These are phyloP conservation scores for Dispira parvispora DNA, from an alignment of 192 early-diverging fungal genomes.

Conservation along the genomic window DNA sequence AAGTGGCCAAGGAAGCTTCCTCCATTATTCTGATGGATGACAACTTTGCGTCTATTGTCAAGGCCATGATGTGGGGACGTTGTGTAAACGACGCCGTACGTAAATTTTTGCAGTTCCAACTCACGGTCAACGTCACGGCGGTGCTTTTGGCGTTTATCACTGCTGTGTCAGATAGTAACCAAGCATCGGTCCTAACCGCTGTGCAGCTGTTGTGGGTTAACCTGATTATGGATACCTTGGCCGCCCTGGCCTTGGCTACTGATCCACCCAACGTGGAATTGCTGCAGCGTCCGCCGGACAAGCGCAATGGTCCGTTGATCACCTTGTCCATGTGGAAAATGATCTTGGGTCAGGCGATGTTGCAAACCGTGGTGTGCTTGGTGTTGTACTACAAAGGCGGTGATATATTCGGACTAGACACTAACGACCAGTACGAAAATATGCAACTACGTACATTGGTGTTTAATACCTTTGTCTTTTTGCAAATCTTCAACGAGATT, in stretches of 20 bases:
- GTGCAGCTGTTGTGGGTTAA: conserved; percentile 98
- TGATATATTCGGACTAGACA: conserved; percentile 35
- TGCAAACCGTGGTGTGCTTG: conserved; percentile 72
- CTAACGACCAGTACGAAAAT: not conserved
- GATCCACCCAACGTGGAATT: conserved; percentile 79
- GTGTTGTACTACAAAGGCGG: conserved; percentile 51
- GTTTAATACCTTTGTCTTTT: conserved; percentile 85
- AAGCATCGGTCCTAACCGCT: conserved; percentile 80
- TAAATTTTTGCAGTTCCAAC: conserved; percentile 98
- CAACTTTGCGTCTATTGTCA: conserved; percentile 94
- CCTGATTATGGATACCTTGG: conserved; percentile 98
- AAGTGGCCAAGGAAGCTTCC: conserved; percentile 99
- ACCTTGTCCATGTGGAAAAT: conserved; percentile 88
- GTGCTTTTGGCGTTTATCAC: conserved; percentile 67
- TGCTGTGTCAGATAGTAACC: conserved; percentile 36
- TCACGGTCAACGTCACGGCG: conserved; percentile 92
- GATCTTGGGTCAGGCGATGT: conserved; percentile 80
- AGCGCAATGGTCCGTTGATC: conserved; percentile 67
- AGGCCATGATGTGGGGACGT: conserved; percentile 95
- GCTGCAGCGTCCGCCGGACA: conserved; percentile 72
- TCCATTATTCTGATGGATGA: conserved; percentile 96
- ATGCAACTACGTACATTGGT: conserved; percentile 51
- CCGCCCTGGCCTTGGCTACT: conserved; percentile 90
- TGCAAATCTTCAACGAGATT: conserved; percentile 83
- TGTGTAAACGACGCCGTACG: conserved; percentile 91